These are phyloP conservation scores for Cyclotella kingstonii DNA, from an alignment of 108 stramenopile species.

Conservation along the genomic window DNA sequence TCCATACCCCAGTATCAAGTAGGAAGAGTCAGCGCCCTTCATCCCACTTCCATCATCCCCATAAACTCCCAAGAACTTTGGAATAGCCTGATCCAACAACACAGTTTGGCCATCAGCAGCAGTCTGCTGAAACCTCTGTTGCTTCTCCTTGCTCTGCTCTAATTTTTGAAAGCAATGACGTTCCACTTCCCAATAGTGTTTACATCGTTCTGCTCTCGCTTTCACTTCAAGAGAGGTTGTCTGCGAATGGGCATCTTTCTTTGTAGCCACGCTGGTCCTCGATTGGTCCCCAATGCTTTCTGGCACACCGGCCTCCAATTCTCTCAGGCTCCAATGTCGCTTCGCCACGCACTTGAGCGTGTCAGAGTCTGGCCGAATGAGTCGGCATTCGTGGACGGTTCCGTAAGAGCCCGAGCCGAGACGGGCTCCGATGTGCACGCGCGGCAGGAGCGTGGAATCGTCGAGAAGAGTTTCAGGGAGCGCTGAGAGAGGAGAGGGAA, in stretches of 20 bases:
- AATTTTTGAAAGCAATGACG: constrained; percentile 65
- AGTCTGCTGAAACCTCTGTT: too few relatives aligned
- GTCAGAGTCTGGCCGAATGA: constrained; percentile 19
- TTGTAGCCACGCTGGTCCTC: constrained; percentile 11
- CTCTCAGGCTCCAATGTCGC: constrained; percentile 56
- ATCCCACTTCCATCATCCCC: constrained; percentile 31
- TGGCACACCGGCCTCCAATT: constrained; percentile 28
- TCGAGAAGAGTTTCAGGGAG: background rate
- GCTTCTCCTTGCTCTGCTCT: constrained; percentile 14
- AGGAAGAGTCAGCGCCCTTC: background rate
- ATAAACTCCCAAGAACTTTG: constrained; percentile 39
- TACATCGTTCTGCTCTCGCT: constrained; percentile 49
- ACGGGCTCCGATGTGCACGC: constrained; percentile 31
- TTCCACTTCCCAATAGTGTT: constrained; percentile 74
- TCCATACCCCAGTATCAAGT: constrained; percentile 14
- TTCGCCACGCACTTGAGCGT: constrained; percentile 49
- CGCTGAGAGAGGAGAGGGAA: too few relatives aligned
- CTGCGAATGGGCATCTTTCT: background rate
- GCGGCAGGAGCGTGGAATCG: background rate
- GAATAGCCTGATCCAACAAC: constrained; percentile 8
- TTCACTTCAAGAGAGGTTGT: constrained; percentile 27
- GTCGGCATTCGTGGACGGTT: constrained; percentile 53
- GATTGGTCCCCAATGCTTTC: background rate
- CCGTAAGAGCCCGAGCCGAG: constrained; percentile 75
- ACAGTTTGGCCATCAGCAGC: constrained; percentile 2